Conservation (phyloP, 257 asterid genomes). For the Scutellaria minor region DNA sequence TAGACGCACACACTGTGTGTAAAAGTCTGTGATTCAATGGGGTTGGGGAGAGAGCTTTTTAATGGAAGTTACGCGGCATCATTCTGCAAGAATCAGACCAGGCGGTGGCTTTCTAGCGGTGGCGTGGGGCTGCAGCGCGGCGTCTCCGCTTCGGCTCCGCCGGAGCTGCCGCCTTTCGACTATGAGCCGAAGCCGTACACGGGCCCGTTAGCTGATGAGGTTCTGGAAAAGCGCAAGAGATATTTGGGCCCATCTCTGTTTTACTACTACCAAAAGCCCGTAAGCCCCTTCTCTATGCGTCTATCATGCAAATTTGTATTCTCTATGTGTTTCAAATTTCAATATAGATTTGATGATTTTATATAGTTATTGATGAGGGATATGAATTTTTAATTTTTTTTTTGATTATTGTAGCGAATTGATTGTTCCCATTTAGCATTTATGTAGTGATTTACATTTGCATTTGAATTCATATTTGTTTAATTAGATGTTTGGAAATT, state of each 20-base stretch:
- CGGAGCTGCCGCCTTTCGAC: conserved; percentile 72
- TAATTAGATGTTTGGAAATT: background rate
- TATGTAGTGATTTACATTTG: conserved; percentile 3
- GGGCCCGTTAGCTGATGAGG: conserved; percentile 82
- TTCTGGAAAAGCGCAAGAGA: conserved; percentile 72
- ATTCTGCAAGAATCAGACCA: conserved; percentile 27
- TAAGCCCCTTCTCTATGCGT: conserved; percentile 35
- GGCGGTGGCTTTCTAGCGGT: conserved; percentile 35
- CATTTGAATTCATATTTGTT: background rate
- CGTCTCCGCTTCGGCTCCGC: conserved; percentile 51
- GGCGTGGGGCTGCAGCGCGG: conserved; percentile 38
- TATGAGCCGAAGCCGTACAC: conserved; percentile 73
- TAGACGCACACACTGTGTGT: background rate
- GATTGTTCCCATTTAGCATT: conserved; percentile 2
- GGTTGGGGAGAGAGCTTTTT: conserved; percentile 41
- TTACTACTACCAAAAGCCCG: conserved; percentile 86
- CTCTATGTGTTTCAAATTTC: conserved; percentile 14
- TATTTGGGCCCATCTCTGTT: conserved; percentile 89
- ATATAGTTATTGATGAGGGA: background rate
- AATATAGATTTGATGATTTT: background rate
- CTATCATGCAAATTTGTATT: conserved; percentile 2
- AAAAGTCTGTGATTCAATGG: conserved; percentile 38
- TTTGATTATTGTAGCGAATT: background rate
- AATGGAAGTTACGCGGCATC: conserved; percentile 16
- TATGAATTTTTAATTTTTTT: background rate